Percentiles rank a stretch among this genome's conserved stretches.
These are phyloP conservation scores for Dissophora globulifera DNA, from an alignment of 192 early-diverging fungal genomes.

Conservation along the genomic window DNA sequence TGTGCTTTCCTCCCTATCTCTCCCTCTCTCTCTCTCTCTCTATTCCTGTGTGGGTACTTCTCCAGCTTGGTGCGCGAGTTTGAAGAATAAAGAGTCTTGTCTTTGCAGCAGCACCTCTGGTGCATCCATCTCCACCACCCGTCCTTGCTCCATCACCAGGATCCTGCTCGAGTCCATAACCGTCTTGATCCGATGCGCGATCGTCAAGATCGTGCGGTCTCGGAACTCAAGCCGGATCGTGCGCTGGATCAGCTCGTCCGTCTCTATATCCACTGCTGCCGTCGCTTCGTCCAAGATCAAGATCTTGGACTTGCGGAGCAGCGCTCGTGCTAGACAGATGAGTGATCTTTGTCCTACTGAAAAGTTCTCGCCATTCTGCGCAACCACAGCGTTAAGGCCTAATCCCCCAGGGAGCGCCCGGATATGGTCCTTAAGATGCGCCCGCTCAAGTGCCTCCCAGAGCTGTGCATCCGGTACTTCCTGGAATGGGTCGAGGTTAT, in stretches of 20 bases:
- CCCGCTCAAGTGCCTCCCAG: conserved; percentile 72
- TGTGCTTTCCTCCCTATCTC: neutral
- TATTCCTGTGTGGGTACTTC: conserved; percentile 3
- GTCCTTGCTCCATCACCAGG: conserved; percentile 74
- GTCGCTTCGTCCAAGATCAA: conserved; percentile 59
- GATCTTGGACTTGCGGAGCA: conserved; percentile 71
- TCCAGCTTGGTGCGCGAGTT: conserved; percentile 27
- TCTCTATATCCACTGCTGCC: conserved; percentile 79
- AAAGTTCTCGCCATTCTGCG: conserved; percentile 78
- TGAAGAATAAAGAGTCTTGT: conserved; percentile 27
- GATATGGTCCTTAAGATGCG: conserved; percentile 66
- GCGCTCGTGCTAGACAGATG: conserved; percentile 81
- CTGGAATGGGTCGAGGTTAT: conserved; percentile 83
- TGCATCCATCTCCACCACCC: conserved; percentile 70
- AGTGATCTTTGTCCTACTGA: conserved; percentile 85
- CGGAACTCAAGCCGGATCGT: conserved; percentile 82
- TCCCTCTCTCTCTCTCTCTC: too few species aligned
- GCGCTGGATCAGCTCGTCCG: conserved; percentile 86
- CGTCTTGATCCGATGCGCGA: conserved; percentile 90
- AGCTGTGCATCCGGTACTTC: conserved; percentile 67
- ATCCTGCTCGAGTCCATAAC: conserved; percentile 89
- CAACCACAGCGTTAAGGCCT: conserved; percentile 55
- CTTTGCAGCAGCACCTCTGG: conserved; percentile 28
- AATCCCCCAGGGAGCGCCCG: conserved; percentile 51
- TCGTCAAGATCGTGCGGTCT: conserved; percentile 82